Percentiles rank a stretch among this genome's conserved stretches.
Evolutionary conservation across 2,329 filamentous ascomycete genomes (phyloP).

Genomic region (Acrodontium crateriforme): DNA sequence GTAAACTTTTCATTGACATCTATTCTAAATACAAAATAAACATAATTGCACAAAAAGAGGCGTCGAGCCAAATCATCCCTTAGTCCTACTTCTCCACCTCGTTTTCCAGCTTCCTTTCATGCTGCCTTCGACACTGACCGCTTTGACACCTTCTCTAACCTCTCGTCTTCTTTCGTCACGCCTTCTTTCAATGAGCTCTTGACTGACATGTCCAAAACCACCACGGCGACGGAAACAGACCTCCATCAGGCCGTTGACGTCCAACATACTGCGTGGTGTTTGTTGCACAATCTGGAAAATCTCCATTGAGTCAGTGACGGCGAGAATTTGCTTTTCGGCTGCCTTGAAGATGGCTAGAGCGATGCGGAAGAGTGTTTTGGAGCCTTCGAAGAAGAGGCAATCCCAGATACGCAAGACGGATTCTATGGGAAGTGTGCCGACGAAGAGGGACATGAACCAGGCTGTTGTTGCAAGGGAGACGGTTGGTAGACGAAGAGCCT

Average conservation of each 20-base stretch:
- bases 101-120: no score
- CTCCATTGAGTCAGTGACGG: conserved; percentile 77
- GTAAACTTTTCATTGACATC: no score
- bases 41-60: no score
- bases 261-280: conserved; percentile 65
- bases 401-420: conserved; percentile 90
- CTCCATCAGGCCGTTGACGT: conserved; percentile 71
- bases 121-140: no score
- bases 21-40: no score
- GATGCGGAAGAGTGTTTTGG: conserved; percentile 84
- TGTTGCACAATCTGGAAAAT: conserved; percentile 90
- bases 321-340: conserved; percentile 66
- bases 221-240: conserved; percentile 56
- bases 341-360: conserved; percentile 84
- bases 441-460: conserved; percentile 97
- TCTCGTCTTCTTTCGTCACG: conserved; percentile 45
- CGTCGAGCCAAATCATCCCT: no score
- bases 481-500: conserved; percentile 53
- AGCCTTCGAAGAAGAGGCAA: conserved; percentile 88
- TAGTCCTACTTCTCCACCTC: no score
- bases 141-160: conserved; percentile 15
- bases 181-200: conserved; percentile 66
- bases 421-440: conserved; percentile 83
- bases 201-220: conserved; percentile 68
- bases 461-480: conserved; percentile 87